Conservation (phyloP, 2,329 filamentous ascomycete genomes). For the Cordyceps militaris region DNA sequence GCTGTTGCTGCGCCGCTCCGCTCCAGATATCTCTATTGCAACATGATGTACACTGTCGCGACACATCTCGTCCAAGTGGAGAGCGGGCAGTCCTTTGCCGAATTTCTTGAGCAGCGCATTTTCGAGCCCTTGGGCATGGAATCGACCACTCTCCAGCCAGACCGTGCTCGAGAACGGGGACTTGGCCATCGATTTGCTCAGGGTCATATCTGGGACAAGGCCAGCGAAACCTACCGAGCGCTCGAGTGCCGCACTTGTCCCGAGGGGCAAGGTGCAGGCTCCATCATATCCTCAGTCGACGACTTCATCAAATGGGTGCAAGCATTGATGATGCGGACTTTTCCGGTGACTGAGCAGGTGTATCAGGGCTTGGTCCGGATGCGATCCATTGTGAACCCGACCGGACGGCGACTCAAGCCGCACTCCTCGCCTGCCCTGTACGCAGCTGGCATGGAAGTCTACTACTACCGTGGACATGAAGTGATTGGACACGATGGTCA, state of each 20-base stretch:
- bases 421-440: slow-evolving; percentile 16
- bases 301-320: slow-evolving; percentile 25
- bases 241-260: slow-evolving; percentile 13
- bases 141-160: slow-evolving; percentile 20
- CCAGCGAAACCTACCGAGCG: neutral
- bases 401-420: slow-evolving; percentile 2
- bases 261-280: slow-evolving; percentile 25
- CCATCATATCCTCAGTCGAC: slow-evolving; percentile 22
- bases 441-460: slow-evolving; percentile 20
- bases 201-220: slow-evolving; percentile 18
- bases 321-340: slow-evolving; percentile 20
- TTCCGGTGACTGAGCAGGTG: slow-evolving; percentile 20
- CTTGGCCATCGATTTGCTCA: slow-evolving; percentile 16
- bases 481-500: slow-evolving; percentile 22
- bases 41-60: slow-evolving; percentile 24
- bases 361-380: slow-evolving; percentile 18
- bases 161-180: slow-evolving; percentile 16
- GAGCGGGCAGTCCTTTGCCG: slow-evolving; percentile 15
- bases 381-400: slow-evolving; percentile 17
- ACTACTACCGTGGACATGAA: slow-evolving; percentile 18
- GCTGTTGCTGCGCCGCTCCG: slow-evolving; percentile 18
- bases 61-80: slow-evolving; percentile 20
- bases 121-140: slow-evolving; percentile 22
- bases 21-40: slow-evolving; percentile 21
- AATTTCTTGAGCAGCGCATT: slow-evolving; percentile 20